Conservation (phyloP, 78 protist genomes). For the Dictyostelium firmibasis region DNA sequence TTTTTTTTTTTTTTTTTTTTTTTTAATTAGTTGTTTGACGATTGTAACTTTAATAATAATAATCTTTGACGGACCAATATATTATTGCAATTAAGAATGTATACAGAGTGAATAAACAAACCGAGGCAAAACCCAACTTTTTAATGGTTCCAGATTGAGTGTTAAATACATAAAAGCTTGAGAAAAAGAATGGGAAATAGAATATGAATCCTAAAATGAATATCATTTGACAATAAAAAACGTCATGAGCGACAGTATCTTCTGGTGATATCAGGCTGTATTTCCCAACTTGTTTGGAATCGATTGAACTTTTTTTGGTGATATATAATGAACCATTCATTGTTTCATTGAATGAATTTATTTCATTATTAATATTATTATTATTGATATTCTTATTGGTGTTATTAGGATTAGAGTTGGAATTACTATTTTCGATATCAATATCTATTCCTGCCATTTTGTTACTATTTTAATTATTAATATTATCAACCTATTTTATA, state of each 20-base stretch:
- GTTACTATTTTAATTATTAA: no score
- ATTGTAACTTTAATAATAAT: background rate
- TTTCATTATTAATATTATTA: background rate
- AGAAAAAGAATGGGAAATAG: background rate
- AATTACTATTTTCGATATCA: background rate
- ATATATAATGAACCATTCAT: background rate
- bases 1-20: no score
- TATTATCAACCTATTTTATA: background rate
- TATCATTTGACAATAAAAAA: background rate
- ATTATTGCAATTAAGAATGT: background rate
- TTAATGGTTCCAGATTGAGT: background rate
- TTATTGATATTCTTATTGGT: background rate
- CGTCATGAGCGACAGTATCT: background rate
- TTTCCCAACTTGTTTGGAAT: background rate
- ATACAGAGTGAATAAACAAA: background rate
- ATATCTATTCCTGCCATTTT: slow-evolving; percentile 9
- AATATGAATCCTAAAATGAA: background rate
- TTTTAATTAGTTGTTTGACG: no score
- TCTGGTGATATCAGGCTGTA: background rate
- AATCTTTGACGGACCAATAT: background rate
- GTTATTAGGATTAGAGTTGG: background rate
- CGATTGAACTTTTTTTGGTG: background rate
- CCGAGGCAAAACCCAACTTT: background rate
- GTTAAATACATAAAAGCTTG: background rate
- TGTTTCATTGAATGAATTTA: no score